Conservation (phyloP, 2,329 filamentous ascomycete genomes). For the Cladosporium sp. region DNA sequence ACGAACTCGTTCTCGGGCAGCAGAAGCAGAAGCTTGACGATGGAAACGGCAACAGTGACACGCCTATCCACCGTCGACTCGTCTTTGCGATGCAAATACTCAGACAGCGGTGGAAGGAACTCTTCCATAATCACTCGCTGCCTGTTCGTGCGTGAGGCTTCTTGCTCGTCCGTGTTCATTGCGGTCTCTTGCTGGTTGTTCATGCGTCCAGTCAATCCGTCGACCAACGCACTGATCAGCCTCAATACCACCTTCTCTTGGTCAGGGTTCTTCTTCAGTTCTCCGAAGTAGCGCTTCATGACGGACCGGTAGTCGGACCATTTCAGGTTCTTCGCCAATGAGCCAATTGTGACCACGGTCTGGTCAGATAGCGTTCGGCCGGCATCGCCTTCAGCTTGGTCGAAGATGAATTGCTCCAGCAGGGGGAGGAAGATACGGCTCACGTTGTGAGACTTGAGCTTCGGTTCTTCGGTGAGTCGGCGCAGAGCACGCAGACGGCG, state of each 20-base stretch:
- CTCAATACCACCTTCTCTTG: constrained; percentile 80
- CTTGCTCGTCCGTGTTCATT: constrained; percentile 3
- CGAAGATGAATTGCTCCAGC: constrained; percentile 89
- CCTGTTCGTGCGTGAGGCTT: constrained; percentile 14
- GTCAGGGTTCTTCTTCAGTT: constrained; percentile 72
- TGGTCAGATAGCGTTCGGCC: constrained; percentile 81
- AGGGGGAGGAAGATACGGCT: constrained; percentile 84
- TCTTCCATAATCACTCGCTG: constrained; percentile 52
- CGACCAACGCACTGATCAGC: constrained; percentile 73
- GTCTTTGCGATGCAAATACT: constrained; percentile 88
- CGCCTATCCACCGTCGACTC: constrained; percentile 90
- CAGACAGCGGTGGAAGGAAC: constrained; percentile 72
- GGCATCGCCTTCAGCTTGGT: constrained; percentile 67
- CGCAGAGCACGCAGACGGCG: constrained; percentile 78
- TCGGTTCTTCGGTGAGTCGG: constrained; percentile 64
- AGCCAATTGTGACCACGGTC: constrained; percentile 72
- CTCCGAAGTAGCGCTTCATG: constrained; percentile 75
- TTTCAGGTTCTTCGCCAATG: constrained; percentile 68
- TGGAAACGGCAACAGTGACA: constrained; percentile 80
- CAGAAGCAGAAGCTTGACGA: constrained; percentile 78
- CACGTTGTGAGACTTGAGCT: constrained; percentile 70
- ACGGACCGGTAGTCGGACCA: constrained; percentile 88
- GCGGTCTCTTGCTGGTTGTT: constrained; percentile 38
- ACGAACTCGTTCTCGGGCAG: constrained; percentile 68
- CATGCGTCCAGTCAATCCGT: constrained; percentile 50